Base-by-base conservation (phyloP, 495 filamentous ascomycete species). In the Chaetomium fimeti region DNA sequence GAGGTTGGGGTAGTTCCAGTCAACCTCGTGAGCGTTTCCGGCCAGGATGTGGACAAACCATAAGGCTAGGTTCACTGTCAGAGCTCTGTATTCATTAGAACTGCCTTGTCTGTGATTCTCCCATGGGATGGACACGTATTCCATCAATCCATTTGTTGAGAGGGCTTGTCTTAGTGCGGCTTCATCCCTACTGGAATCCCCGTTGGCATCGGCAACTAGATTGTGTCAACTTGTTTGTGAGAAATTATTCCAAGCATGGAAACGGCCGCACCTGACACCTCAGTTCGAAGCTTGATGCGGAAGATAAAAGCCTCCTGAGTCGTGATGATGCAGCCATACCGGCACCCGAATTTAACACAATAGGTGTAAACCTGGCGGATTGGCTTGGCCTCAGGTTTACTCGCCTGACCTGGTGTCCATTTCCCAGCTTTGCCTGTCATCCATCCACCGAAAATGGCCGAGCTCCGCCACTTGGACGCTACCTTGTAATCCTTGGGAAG, bases 311-410 rank as follows among this genome's bases (percentile, higher is more conserved):
- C 47, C 47, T 49, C 47, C 47, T 13, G 2, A 49, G 47, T 49
- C 11, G 47, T 49, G n/a, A 49, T 2, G 16, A 49, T 49, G 47
- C 47, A 49, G 47, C 47, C 47, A 49, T 49, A 49, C 18, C 47
- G 47, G 47, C 47, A 49, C 47, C 47, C 47, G 24, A 13, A 2
- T 4, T 8, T 8, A 11, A 49, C 20, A 11, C 47, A 49, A 49
- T 49, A 49, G 18, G 47, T 49, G 11, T 49, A 49, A 49, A 49
- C 47, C 47, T 49, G 47, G n/a, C 47, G 47, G 20, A 49, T 49
- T 16, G 47, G 47, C 47, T 2, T 49, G 47, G 47, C 47, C 20
- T 2, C 47, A 3, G 22, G 9, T 49, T 49, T 20, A 2, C 3
- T 20, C 9, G 16, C 4, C n/a, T 18, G 3, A 3, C 20, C 47